A percentile compares a stretch with the other conserved stretches of the same genome.
phyloP scores from a whole-genome alignment of 2,329 filamentous ascomycete species.

The Calycina marina region DNA sequence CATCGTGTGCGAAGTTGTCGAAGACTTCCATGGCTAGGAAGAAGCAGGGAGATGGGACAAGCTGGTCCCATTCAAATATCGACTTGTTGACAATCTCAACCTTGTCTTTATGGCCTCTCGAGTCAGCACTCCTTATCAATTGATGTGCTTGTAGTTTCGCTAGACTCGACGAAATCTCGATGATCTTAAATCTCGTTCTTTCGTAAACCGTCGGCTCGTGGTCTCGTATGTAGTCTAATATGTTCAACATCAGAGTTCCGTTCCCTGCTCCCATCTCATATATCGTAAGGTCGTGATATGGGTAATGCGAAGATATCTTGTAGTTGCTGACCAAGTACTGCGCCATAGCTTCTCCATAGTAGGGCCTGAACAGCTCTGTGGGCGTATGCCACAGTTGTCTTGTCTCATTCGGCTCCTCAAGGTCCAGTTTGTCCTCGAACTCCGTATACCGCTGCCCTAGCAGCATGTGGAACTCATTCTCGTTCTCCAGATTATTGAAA shows the following conservation, averaged over 20 bases:
- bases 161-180: conserved; percentile 79
- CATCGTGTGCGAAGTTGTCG: conserved; percentile 95
- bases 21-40: conserved; percentile 97
- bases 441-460: conserved; percentile 70
- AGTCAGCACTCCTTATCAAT: conserved; percentile 49
- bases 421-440: conserved; percentile 82
- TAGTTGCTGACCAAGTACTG: conserved; percentile 93
- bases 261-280: conserved; percentile 98
- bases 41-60: conserved; percentile 87
- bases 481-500: conserved; percentile 68
- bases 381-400: conserved; percentile 97
- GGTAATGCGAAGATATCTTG: conserved; percentile 81
- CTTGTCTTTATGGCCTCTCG: conserved; percentile 64
- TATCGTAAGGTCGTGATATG: conserved; percentile 92
- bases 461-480: conserved; percentile 66
- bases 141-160: conserved; percentile 64
- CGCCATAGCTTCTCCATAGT: conserved; percentile 95
- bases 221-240: conserved; percentile 88
- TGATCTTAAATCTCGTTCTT: conserved; percentile 85
- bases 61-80: conserved; percentile 84
- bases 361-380: conserved; percentile 89
- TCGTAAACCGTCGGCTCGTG: conserved; percentile 84
- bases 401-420: conserved; percentile 47
- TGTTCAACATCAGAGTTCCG: conserved; percentile 95
- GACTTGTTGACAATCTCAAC: conserved; percentile 92